Base-by-base conservation (phyloP, 371 early-diverging fungal species). In the Batkoa obscura region DNA sequence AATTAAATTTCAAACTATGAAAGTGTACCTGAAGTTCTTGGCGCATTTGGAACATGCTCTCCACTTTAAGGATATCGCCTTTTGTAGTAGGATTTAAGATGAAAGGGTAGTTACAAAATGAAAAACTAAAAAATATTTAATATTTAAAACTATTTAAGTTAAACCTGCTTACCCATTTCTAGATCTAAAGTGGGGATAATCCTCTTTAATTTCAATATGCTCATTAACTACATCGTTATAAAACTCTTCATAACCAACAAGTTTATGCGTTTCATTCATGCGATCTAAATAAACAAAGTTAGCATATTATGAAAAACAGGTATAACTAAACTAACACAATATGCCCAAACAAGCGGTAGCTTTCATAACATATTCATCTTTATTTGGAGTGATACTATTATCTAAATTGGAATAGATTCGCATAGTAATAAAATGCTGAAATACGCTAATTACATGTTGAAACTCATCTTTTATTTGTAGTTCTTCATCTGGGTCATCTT, bases 51-150 rank as follows among this genome's bases (percentile, higher is more conserved):
- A 84, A 76, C 59, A 84, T 80, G 47, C 79, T 79, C 57, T 90
- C 90, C 10, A 84, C 77, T 55, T 80, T 81, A 9, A 90, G 70
- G 33, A 90, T 73, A 57, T 87, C 86, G 39, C 80, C 76, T 64
- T 90, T 90, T n/a, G 78, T 78, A 12, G 76, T 71, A 2, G 88
- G 76, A 46, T 75, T 80, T 13, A 90, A 68, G 46, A 88, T 68
- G 56, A 84, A 90, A 0, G 90, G 80, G 62, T 80, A 86, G 63
- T 80, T 75, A 59, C 85, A 84, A 52, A 82, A 81, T 10, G 87
- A 83, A 56, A 86, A 79, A 0, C 73, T 75, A 61, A 13, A 12
- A 35, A 43, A 34, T 31, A 35, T 59, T 13, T 33, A 15, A 32
- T 9, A 17, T 53, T 35, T 15, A 39, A 15, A 13, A 49, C 34